Conservation (phyloP, 108 stramenopile species). For the Nitzschia sp. region DNA sequence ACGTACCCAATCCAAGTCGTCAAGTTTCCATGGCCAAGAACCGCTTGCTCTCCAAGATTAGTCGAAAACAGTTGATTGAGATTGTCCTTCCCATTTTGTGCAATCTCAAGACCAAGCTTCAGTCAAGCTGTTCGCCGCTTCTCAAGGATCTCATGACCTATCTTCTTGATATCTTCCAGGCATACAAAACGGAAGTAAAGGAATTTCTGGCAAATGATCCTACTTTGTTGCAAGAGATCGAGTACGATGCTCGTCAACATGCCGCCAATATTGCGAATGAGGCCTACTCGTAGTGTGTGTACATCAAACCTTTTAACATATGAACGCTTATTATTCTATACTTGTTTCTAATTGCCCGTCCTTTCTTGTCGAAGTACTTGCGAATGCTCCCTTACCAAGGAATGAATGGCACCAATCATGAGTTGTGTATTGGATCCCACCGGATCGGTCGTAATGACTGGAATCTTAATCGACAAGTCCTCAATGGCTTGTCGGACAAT, state of each 20-base stretch:
- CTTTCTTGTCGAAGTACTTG: slow-evolving; percentile 2
- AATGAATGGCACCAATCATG: slow-evolving; percentile 58
- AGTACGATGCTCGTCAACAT: slow-evolving; percentile 71
- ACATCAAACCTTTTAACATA: too few species aligned
- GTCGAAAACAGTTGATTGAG: slow-evolving; percentile 90
- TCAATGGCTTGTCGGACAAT: slow-evolving; percentile 75
- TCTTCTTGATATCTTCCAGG: slow-evolving; percentile 76
- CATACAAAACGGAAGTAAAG: slow-evolving; percentile 79
- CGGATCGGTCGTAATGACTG: slow-evolving; percentile 50
- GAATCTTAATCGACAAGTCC: slow-evolving; percentile 39
- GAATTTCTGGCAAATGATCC: slow-evolving; percentile 83
- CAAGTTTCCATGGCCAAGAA: slow-evolving; percentile 77
- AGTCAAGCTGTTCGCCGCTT: slow-evolving; percentile 80
- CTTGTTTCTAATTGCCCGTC: not conserved
- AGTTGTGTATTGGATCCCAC: slow-evolving; percentile 55
- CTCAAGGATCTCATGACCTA: slow-evolving; percentile 84
- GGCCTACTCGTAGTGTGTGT: too few species aligned
- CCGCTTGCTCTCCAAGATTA: slow-evolving; percentile 82
- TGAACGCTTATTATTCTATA: not conserved
- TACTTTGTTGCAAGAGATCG: slow-evolving; percentile 80
- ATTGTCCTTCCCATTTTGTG: slow-evolving; percentile 90
- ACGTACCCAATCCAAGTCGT: slow-evolving; percentile 51
- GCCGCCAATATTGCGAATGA: not conserved
- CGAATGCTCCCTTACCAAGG: slow-evolving; percentile 30
- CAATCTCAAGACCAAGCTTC: slow-evolving; percentile 85